Conservation (phyloP, 495 filamentous ascomycete genomes). For the Xylaria scruposa region DNA sequence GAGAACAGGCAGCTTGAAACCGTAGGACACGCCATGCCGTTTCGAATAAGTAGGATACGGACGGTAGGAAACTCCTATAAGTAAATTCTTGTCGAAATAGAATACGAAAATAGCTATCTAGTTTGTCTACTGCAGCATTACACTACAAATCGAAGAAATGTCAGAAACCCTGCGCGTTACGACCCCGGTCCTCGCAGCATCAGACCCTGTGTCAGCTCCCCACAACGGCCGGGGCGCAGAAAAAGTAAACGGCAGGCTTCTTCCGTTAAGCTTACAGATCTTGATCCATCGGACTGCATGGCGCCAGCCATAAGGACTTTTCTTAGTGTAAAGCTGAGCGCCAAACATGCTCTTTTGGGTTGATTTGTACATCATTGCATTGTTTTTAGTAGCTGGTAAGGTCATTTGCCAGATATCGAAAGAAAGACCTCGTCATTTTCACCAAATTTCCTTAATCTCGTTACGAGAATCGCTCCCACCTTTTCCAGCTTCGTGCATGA, state of each 20-base stretch:
- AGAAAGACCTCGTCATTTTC: not conserved
- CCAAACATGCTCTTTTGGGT: not conserved
- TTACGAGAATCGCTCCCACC: not conserved
- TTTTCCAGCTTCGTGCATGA: not conserved
- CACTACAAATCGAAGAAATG: not conserved
- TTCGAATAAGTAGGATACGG: not conserved
- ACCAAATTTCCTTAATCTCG: not conserved
- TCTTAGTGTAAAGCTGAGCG: constrained; percentile 6
- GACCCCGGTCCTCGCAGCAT: not conserved
- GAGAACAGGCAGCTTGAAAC: constrained; percentile 1
- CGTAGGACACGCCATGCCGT: not conserved
- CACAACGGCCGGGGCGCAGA: not conserved
- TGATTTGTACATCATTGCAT: not conserved
- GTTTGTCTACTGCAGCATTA: not conserved
- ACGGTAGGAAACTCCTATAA: not conserved
- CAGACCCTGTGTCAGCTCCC: constrained; percentile 6
- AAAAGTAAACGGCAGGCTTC: not conserved
- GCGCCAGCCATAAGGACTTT: not conserved
- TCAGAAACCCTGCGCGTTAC: not conserved
- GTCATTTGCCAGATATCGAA: not conserved
- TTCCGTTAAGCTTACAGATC: not conserved
- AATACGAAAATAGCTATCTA: constrained; percentile 1
- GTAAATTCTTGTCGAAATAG: not conserved
- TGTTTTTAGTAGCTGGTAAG: not conserved
- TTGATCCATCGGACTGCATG: not conserved